These are phyloP conservation scores for Clavaria fumosa DNA, from an alignment of 768 basidiomycete genomes.

Conservation along the genomic window DNA sequence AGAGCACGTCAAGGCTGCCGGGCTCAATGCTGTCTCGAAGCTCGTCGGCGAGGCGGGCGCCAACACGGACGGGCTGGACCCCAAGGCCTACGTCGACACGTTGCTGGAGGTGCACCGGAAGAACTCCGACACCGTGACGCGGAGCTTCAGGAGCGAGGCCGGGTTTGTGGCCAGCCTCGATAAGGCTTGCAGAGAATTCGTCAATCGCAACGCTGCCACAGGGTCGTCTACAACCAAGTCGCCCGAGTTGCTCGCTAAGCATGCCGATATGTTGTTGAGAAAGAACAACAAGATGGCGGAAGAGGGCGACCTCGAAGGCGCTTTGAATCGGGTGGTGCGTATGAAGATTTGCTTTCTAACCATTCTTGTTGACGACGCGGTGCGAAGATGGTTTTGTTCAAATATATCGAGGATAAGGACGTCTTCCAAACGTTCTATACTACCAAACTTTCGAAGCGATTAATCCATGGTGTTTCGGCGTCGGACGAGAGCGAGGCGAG, in stretches of 20 bases:
- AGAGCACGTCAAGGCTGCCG: constrained; percentile 87
- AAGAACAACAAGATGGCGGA: constrained; percentile 96
- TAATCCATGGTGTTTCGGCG: constrained; percentile 80
- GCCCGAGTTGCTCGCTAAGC: constrained; percentile 84
- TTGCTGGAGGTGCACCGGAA: constrained; percentile 83
- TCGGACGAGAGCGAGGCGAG: constrained; percentile 94
- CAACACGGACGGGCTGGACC: constrained; percentile 54
- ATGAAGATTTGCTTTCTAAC: constrained; percentile 20
- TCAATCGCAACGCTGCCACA: constrained; percentile 85
- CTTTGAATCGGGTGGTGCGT: constrained; percentile 77
- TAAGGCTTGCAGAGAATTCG: constrained; percentile 89
- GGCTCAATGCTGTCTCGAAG: constrained; percentile 67
- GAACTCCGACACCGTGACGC: constrained; percentile 75
- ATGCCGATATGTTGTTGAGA: constrained; percentile 74
- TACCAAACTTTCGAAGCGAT: constrained; percentile 82
- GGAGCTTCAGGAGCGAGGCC: constrained; percentile 83
- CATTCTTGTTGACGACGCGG: constrained; percentile 16
- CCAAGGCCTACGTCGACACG: constrained; percentile 90
- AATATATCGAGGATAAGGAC: constrained; percentile 97
- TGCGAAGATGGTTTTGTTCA: constrained; percentile 87
- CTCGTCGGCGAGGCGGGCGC: constrained; percentile 44
- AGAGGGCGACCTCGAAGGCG: constrained; percentile 79
- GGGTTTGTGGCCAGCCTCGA: constrained; percentile 90
- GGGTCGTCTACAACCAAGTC: constrained; percentile 77
- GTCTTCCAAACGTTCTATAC: constrained; percentile 98